Evolutionary conservation across 2,329 filamentous ascomycete genomes (phyloP).

Genomic region (Sporothrix brasiliensis): DNA sequence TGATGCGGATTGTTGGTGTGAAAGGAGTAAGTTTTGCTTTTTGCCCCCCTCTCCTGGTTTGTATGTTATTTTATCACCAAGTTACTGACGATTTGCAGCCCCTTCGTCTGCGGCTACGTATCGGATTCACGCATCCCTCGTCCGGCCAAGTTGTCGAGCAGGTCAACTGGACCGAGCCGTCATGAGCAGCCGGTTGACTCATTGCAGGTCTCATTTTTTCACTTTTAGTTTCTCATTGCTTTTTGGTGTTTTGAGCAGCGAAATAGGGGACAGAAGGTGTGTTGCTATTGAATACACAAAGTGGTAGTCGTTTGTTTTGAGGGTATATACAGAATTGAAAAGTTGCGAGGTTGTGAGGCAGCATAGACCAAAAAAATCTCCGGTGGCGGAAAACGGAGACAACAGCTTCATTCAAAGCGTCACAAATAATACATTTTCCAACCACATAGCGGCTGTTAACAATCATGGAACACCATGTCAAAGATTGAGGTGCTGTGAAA

Average conservation of each 20-base stretch:
- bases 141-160: slow-evolving; percentile 79
- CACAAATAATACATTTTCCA: background rate
- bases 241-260: slow-evolving; percentile 23
- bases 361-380: slow-evolving; percentile 9
- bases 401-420: slow-evolving; percentile 1
- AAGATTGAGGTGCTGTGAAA: too few species aligned
- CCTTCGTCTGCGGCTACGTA: slow-evolving; percentile 81
- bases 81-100: slow-evolving; percentile 56
- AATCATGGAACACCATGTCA: background rate
- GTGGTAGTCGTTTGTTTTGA: background rate
- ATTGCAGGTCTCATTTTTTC: background rate
- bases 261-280: background rate
- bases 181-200: slow-evolving; percentile 34
- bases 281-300: slow-evolving; percentile 21
- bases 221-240: background rate
- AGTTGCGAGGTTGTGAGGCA: background rate
- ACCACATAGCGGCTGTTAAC: background rate
- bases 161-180: slow-evolving; percentile 92
- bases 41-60: background rate
- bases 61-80: background rate
- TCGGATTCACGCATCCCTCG: slow-evolving; percentile 74
- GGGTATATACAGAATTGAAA: slow-evolving; percentile 13
- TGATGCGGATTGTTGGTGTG: slow-evolving; percentile 82
- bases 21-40: slow-evolving; percentile 75
- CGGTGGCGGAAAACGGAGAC: background rate